Conservation (phyloP, 73 alveolate species). For the Tetrahymena elliotti region DNA sequence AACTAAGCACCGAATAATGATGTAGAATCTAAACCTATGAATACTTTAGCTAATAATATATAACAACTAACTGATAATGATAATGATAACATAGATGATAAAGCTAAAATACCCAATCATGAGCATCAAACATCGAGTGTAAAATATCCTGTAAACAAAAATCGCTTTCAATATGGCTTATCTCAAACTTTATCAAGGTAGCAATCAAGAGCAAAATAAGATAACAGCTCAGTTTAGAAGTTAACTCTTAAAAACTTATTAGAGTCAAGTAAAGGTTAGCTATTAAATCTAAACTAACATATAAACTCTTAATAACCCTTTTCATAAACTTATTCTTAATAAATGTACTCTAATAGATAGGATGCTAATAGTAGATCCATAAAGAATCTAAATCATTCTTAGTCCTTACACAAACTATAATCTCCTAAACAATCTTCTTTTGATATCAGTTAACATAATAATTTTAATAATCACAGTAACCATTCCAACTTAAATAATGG, state of each 20-base stretch:
- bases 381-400: background rate
- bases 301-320: background rate
- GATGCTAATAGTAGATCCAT: background rate
- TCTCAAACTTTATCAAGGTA: background rate
- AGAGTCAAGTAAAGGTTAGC: background rate
- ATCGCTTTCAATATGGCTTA: background rate
- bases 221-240: background rate
- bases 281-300: background rate
- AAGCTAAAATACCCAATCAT: too few species aligned
- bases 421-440: background rate
- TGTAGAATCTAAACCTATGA: background rate
- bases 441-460: background rate
- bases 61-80: background rate
- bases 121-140: background rate
- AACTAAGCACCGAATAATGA: background rate
- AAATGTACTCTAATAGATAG: background rate
- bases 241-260: background rate
- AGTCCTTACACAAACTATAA: background rate
- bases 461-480: background rate
- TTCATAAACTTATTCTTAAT: background rate
- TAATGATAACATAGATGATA: background rate
- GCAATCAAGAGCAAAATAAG: background rate
- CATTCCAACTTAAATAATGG: background rate
- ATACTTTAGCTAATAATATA: too few species aligned
- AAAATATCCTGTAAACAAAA: background rate